Evolutionary conservation across 176 grass and related monocot species (phyloP).

Genomic region (Themeda triandra): DNA sequence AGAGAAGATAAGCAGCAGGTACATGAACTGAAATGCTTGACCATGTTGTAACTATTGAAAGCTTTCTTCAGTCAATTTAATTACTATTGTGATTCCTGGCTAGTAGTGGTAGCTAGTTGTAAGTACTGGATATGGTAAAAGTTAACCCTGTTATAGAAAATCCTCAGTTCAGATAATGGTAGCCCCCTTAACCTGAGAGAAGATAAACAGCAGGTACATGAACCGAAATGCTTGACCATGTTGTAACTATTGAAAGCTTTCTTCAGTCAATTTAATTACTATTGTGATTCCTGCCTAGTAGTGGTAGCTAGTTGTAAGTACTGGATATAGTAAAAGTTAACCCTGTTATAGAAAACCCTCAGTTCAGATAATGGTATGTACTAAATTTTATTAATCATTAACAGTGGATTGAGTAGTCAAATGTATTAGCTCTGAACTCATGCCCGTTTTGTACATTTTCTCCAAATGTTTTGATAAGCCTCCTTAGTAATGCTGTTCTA

Average conservation of each 20-base stretch:
- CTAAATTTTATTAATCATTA: not conserved
- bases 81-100: not conserved
- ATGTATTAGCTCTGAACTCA: not conserved
- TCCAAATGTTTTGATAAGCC: not conserved
- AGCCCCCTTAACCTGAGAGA: constrained; percentile 81
- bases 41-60: not conserved
- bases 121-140: not conserved
- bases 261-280: not conserved
- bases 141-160: not conserved
- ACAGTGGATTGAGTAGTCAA: not conserved
- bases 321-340: not conserved
- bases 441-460: not conserved
- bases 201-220: constrained; percentile 91
- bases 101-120: not conserved
- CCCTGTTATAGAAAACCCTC: not conserved
- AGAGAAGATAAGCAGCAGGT: constrained; percentile 99
- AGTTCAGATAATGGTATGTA: not conserved
- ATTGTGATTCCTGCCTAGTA: not conserved
- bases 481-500: not conserved
- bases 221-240: not conserved
- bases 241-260: not conserved
- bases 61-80: not conserved
- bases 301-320: not conserved
- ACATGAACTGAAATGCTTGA: not conserved
- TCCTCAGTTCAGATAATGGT: not conserved